Evolutionary conservation across 73 alveolate species (phyloP).

Genomic region (Tetrahymena borealis): DNA sequence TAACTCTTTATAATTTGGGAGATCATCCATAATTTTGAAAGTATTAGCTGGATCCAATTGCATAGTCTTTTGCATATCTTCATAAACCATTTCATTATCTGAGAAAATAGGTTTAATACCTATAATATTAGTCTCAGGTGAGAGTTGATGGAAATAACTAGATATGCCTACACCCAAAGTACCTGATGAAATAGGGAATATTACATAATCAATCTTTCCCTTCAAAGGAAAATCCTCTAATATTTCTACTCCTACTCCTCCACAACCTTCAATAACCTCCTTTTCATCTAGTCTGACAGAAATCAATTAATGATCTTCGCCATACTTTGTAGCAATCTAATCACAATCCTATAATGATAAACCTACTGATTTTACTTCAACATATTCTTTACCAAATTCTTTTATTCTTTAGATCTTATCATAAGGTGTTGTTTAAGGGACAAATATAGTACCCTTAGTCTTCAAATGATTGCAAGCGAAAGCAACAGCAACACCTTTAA

Average conservation of each 20-base stretch:
- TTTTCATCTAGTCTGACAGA: background rate
- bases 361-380: background rate
- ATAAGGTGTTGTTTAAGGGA: constrained; percentile 55
- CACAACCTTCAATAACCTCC: background rate
- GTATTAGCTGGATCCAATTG: background rate
- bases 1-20: background rate
- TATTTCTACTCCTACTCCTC: background rate
- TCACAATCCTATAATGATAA: background rate
- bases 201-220: background rate
- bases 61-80: background rate
- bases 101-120: background rate
- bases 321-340: background rate
- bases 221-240: background rate
- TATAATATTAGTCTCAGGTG: background rate
- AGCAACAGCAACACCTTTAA: constrained; percentile 57
- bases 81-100: background rate
- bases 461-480: constrained; percentile 28
- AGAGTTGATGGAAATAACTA: background rate
- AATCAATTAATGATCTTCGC: background rate
- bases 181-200: background rate
- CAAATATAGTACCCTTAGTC: constrained; percentile 24
- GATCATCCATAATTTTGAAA: background rate
- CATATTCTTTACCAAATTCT: background rate
- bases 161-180: background rate
- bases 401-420: constrained; percentile 14